phyloP scores from a whole-genome alignment of 306 rosid species.

The Lathyrus oleraceus region DNA sequence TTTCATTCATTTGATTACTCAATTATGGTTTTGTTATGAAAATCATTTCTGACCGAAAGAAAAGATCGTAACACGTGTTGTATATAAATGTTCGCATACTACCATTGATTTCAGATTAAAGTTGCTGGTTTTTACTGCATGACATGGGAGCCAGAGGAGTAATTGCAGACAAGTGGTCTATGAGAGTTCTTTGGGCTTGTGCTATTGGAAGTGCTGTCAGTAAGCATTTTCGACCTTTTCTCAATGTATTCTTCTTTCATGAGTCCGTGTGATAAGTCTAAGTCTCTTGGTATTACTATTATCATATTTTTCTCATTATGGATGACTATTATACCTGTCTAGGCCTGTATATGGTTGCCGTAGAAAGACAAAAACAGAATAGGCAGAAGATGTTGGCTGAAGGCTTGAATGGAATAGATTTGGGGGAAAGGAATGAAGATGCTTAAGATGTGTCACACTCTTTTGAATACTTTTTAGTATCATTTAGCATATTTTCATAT shows the following conservation, averaged over 20 bases:
- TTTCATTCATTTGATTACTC: neutral
- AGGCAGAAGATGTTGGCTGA: constrained; percentile 50
- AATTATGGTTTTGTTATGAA: neutral
- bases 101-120: constrained; percentile 23
- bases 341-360: constrained; percentile 55
- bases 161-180: constrained; percentile 50
- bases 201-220: constrained; percentile 52
- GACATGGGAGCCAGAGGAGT: constrained; percentile 52
- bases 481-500: constrained; percentile 17
- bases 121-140: constrained; percentile 18
- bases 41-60: too few species aligned
- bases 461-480: constrained; percentile 12
- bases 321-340: constrained; percentile 22
- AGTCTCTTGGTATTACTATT: neutral
- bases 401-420: constrained; percentile 42
- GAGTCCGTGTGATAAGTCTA: constrained; percentile 8
- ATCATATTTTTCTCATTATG: constrained; percentile 16
- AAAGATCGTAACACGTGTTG: neutral
- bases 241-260: neutral
- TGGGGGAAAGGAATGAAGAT: constrained; percentile 29
- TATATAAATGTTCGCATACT: neutral
- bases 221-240: constrained; percentile 31
- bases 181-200: constrained; percentile 59
- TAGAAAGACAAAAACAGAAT: constrained; percentile 45
- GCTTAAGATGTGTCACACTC: constrained; percentile 13